phyloP scores from a whole-genome alignment of 2,329 filamentous ascomycete species.

The Zasmidium cellare region DNA sequence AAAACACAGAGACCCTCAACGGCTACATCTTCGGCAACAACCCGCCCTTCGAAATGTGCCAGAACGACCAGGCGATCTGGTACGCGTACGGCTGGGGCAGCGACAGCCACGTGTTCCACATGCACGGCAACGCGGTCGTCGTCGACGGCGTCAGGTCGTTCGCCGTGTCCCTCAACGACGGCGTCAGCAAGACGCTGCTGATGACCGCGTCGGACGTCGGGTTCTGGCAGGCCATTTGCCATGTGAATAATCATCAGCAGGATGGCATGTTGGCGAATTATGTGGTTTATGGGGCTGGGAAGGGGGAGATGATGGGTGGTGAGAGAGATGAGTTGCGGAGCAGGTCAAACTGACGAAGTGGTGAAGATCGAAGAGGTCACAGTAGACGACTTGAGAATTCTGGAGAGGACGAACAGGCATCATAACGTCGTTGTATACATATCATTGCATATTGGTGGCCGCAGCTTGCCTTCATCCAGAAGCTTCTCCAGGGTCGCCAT shows the following conservation, averaged over 20 bases:
- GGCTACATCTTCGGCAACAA: slow-evolving; percentile 33
- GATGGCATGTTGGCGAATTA: slow-evolving; percentile 29
- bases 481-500: too few species aligned
- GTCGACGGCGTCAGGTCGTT: slow-evolving; percentile 17
- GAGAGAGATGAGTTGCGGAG: too few species aligned
- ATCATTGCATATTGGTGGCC: too few species aligned
- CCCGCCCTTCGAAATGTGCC: slow-evolving; percentile 33
- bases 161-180: slow-evolving; percentile 24
- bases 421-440: too few species aligned
- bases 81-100: slow-evolving; percentile 29
- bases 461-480: too few species aligned
- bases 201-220: slow-evolving; percentile 29
- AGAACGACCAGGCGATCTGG: slow-evolving; percentile 34
- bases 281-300: slow-evolving; percentile 4
- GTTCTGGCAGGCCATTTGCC: slow-evolving; percentile 29
- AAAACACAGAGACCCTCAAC: slow-evolving; percentile 13
- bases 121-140: slow-evolving; percentile 31
- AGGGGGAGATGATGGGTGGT: too few species aligned
- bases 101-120: slow-evolving; percentile 31
- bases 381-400: too few species aligned
- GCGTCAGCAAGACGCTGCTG: slow-evolving; percentile 28
- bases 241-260: slow-evolving; percentile 25
- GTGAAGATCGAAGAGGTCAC: too few species aligned
- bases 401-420: too few species aligned
- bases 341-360: too few species aligned